These are phyloP conservation scores for Aureobasidium uvarum DNA, from an alignment of 2,329 filamentous ascomycete species.

Conservation along the genomic window DNA sequence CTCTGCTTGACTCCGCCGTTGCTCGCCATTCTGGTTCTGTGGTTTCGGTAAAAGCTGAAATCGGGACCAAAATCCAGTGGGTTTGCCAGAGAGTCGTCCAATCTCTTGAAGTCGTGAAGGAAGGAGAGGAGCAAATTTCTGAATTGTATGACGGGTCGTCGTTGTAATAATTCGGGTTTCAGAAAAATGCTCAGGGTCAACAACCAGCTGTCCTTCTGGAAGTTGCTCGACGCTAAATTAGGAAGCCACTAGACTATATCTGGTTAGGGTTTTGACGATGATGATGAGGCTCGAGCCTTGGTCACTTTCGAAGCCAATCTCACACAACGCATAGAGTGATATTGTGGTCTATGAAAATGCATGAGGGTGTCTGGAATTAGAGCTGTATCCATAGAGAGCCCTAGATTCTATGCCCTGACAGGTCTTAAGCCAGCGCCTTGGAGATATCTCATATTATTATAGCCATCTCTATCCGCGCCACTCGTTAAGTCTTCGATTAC, in stretches of 20 bases:
- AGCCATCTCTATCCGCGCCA: too few species aligned
- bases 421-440: too few species aligned
- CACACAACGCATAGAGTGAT: neutral
- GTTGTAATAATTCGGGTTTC: constrained; percentile 3
- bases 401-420: too few species aligned
- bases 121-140: neutral
- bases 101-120: neutral
- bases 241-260: neutral
- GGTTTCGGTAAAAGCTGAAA: neutral
- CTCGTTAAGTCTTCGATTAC: too few species aligned
- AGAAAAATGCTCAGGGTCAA: constrained; percentile 24
- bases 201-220: constrained; percentile 24
- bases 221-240: neutral
- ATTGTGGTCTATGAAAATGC: neutral
- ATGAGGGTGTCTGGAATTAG: neutral
- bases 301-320: neutral
- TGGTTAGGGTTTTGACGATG: neutral
- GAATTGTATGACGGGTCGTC: neutral
- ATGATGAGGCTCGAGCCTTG: neutral
- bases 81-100: neutral
- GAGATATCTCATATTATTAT: too few species aligned
- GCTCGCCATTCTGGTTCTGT: constrained; percentile 20
- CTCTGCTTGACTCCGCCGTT: constrained; percentile 25
- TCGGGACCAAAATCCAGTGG: neutral
- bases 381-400: too few species aligned